Evolutionary conservation across 495 filamentous ascomycete species (phyloP).

Genomic region (Aspergillus saccharolyticus): DNA sequence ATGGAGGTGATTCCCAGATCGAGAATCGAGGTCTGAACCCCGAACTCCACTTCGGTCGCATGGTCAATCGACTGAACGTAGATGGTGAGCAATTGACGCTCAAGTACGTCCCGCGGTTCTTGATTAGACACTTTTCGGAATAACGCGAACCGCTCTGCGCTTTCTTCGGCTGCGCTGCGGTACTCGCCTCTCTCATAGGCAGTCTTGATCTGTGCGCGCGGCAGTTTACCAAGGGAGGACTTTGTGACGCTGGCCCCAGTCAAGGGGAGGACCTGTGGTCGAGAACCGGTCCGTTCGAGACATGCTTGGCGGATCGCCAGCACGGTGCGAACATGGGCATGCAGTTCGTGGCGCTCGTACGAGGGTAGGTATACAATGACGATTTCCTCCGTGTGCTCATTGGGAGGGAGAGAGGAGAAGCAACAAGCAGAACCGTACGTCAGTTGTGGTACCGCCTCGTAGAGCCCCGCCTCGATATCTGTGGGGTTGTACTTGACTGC

Average conservation of each 20-base stretch:
- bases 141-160: slow-evolving; percentile 15
- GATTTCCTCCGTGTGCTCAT: slow-evolving; percentile 8
- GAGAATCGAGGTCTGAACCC: slow-evolving; percentile 33
- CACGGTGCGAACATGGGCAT: neutral
- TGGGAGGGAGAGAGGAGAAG: slow-evolving; percentile 18
- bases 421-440: slow-evolving; percentile 16
- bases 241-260: slow-evolving; percentile 4
- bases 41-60: slow-evolving; percentile 15
- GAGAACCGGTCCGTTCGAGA: neutral
- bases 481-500: neutral
- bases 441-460: neutral
- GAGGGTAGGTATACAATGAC: slow-evolving; percentile 24
- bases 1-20: slow-evolving; percentile 42
- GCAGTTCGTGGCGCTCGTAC: slow-evolving; percentile 4
- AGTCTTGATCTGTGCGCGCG: slow-evolving; percentile 32
- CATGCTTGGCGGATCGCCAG: neutral
- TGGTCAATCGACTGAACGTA: slow-evolving; percentile 19
- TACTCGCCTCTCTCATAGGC: slow-evolving; percentile 6
- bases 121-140: slow-evolving; percentile 9
- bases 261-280: slow-evolving; percentile 4
- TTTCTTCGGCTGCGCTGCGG: slow-evolving; percentile 12
- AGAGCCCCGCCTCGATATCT: neutral
- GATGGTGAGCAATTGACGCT: slow-evolving; percentile 8
- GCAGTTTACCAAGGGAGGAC: slow-evolving; percentile 40
- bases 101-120: slow-evolving; percentile 10